phyloP scores from a whole-genome alignment of 768 basidiomycete genomes.

The Boletus rubescentipes region DNA sequence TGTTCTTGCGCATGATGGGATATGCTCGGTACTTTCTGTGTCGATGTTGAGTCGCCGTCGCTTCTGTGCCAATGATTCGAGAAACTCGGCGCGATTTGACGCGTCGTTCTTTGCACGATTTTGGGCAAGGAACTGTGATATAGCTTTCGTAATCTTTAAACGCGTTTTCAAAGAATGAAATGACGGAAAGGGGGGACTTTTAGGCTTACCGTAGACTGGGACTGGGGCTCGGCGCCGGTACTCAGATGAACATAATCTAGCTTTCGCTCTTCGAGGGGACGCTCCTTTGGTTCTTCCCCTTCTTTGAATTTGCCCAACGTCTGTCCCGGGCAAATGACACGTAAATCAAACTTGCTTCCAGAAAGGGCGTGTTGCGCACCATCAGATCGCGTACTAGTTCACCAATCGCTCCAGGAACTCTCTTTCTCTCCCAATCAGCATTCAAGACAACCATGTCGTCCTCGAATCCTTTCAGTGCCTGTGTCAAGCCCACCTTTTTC shows the following conservation, averaged over 20 bases:
- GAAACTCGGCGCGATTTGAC: slow-evolving; percentile 77
- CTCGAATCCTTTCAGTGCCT: slow-evolving; percentile 63
- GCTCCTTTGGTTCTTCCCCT: slow-evolving; percentile 27
- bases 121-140: slow-evolving; percentile 68
- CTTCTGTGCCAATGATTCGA: slow-evolving; percentile 58
- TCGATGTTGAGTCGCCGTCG: slow-evolving; percentile 42
- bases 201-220: slow-evolving; percentile 58
- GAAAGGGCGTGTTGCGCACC: slow-evolving; percentile 36
- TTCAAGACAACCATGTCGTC: slow-evolving; percentile 74
- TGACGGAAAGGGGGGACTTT: not conserved
- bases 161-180: slow-evolving; percentile 7
- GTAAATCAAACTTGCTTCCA: not conserved
- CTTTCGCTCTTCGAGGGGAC: slow-evolving; percentile 64
- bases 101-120: slow-evolving; percentile 72
- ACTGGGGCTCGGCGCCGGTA: slow-evolving; percentile 45
- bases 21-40: slow-evolving; percentile 31
- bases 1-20: slow-evolving; percentile 67
- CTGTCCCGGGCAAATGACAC: slow-evolving; percentile 14
- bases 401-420: slow-evolving; percentile 54
- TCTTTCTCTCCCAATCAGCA: slow-evolving; percentile 57
- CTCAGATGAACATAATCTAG: slow-evolving; percentile 56
- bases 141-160: slow-evolving; percentile 62
- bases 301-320: slow-evolving; percentile 32
- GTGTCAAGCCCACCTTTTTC: slow-evolving; percentile 50
- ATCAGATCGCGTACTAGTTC: slow-evolving; percentile 50